phyloP scores from a whole-genome alignment of 2,329 filamentous ascomycete genomes.

The Thelonectria blattea region DNA sequence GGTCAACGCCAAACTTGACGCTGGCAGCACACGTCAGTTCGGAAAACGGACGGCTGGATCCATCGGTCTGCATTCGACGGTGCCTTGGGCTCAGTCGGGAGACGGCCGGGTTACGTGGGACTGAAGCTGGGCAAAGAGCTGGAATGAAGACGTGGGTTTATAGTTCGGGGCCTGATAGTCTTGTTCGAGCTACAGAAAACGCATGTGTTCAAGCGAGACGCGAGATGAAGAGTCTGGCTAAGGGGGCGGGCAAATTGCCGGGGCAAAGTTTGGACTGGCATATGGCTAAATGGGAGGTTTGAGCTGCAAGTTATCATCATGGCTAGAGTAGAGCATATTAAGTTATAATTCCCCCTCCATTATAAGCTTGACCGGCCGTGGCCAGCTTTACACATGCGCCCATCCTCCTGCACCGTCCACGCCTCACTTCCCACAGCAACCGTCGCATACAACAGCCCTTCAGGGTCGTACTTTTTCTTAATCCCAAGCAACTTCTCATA shows the following conservation, averaged over 20 bases:
- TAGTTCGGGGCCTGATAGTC: slow-evolving; percentile 10
- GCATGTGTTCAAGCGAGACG: slow-evolving; percentile 4
- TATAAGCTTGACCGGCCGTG: not conserved
- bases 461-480: slow-evolving; percentile 58
- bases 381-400: slow-evolving; percentile 23
- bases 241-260: not conserved
- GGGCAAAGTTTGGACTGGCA: slow-evolving; percentile 5
- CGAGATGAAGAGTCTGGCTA: not conserved
- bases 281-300: slow-evolving; percentile 19
- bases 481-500: slow-evolving; percentile 50
- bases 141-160: slow-evolving; percentile 6
- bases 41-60: slow-evolving; percentile 3
- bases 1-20: not conserved
- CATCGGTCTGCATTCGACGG: not conserved
- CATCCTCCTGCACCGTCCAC: slow-evolving; percentile 43
- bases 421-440: slow-evolving; percentile 59
- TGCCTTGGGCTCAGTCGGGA: not conserved
- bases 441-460: slow-evolving; percentile 52
- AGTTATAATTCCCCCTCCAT: too few relatives aligned
- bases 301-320: not conserved
- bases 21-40: slow-evolving; percentile 11
- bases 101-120: not conserved
- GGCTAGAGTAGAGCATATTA: too few relatives aligned
- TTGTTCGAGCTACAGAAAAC: slow-evolving; percentile 1
- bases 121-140: too few relatives aligned